Base-by-base conservation (phyloP, 768 basidiomycete species). In the Pisolithus microcarpus region DNA sequence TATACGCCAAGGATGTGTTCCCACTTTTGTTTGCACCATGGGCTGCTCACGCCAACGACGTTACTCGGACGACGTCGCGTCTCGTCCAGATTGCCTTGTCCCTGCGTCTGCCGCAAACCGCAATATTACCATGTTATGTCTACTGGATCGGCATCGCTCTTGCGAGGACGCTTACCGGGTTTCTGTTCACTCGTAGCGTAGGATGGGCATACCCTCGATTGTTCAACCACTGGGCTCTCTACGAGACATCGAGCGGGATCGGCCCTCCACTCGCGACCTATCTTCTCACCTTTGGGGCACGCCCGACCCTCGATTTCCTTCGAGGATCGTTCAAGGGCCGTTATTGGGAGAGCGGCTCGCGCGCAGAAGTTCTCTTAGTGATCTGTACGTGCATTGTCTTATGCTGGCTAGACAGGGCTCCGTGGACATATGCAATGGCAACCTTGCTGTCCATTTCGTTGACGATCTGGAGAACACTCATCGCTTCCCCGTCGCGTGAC, bases 201-300 rank as follows among this genome's bases (percentile, higher is more conserved):
- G 72, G 74, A 16, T 74, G 71, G 71, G 58, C 68, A 15, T 63
- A 65, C 37, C 74, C 73, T 4, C 50, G 28, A 9, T 39, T 75
- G 21, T 74, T 74, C 58, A 67, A 58, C 39, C 74, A 73, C 54
- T 73, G 66, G 57, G 64, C 69, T 11, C 56, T 72, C 2, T 74
- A 73, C 42, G 73, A 75, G 51, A 53, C 63, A 9, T 62, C 61
- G 15, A 60, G 65, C 5, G 72, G 73, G 42, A 69, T 69, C 31
- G 73, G 71, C 6, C 69, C 71, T 51, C 39, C 65, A 37, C 48
- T 72, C 4, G 47, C 62, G 11, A 21, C 55, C 13, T 61, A 62
- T 42, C 28, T 65, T n/a, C 31, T 62, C n/a, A 47, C 21, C 4
- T 61, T 52, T 4, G 57, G 62, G 26, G 49, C 38, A 15, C 55